A percentile compares a stretch with the other conserved stretches of the same genome.
Conservation (phyloP, 495 filamentous ascomycete species). For the Penicillium soppii region DNA sequence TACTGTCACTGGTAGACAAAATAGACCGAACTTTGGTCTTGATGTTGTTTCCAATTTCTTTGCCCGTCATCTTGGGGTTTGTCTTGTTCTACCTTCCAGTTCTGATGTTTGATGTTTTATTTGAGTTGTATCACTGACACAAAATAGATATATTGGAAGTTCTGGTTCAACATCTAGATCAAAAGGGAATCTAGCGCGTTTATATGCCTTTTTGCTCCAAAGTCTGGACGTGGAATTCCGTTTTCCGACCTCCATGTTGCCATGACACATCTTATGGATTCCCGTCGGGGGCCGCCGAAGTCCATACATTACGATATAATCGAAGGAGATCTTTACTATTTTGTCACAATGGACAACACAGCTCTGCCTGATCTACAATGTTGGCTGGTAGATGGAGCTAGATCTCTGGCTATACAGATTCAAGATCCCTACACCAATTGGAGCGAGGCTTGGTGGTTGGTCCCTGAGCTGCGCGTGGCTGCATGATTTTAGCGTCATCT, state of each 20-base stretch:
- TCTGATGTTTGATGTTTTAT: neutral
- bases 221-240: neutral
- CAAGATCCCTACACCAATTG: neutral
- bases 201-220: neutral
- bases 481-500: neutral
- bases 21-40: slow-evolving; percentile 16
- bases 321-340: neutral
- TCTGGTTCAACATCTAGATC: too few relatives aligned
- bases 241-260: neutral
- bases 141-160: neutral
- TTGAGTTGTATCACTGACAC: neutral
- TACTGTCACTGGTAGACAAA: slow-evolving; percentile 6
- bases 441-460: neutral
- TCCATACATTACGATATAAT: neutral
- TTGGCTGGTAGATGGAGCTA: neutral
- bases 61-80: slow-evolving; percentile 8
- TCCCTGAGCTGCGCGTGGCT: neutral
- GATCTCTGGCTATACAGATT: neutral
- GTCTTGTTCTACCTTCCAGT: neutral
- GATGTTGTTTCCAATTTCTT: slow-evolving; percentile 7
- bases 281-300: neutral
- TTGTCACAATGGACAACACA: neutral
- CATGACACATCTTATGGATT: neutral
- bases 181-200: neutral
- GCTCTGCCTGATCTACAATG: neutral